These are phyloP conservation scores for Pisolithus orientalis DNA, from an alignment of 768 basidiomycete species.

Conservation along the genomic window DNA sequence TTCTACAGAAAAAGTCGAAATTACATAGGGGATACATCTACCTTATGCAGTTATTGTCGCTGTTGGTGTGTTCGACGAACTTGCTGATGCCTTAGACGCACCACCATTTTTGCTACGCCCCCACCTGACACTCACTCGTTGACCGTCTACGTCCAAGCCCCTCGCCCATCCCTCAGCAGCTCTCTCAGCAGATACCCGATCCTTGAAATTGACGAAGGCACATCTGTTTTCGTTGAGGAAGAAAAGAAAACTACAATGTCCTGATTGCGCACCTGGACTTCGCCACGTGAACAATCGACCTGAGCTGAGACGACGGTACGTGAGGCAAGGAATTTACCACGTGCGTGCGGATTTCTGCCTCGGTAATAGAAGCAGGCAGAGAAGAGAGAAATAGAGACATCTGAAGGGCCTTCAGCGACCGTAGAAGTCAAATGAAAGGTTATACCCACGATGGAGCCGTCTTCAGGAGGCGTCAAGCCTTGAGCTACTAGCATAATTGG, in stretches of 20 bases:
- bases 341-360: slow-evolving; percentile 65
- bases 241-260: neutral
- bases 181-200: slow-evolving; percentile 74
- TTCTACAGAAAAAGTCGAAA: slow-evolving; percentile 1
- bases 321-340: slow-evolving; percentile 64
- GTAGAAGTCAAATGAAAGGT: neutral
- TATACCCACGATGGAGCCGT: slow-evolving; percentile 67
- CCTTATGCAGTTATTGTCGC: slow-evolving; percentile 10
- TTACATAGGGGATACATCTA: slow-evolving; percentile 2
- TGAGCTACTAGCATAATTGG: slow-evolving; percentile 70
- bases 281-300: slow-evolving; percentile 80
- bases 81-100: slow-evolving; percentile 27
- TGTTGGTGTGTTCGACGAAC: slow-evolving; percentile 3
- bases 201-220: slow-evolving; percentile 93
- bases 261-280: slow-evolving; percentile 56
- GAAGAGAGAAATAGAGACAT: slow-evolving; percentile 83
- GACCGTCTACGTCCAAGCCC: slow-evolving; percentile 81
- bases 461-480: slow-evolving; percentile 88
- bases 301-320: slow-evolving; percentile 58
- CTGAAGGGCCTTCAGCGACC: slow-evolving; percentile 33
- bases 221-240: slow-evolving; percentile 45
- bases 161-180: slow-evolving; percentile 89
- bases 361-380: slow-evolving; percentile 63
- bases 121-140: slow-evolving; percentile 76
- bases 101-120: slow-evolving; percentile 61